phyloP scores from a whole-genome alignment of 768 basidiomycete species.

The Botryobasidium botryosum region DNA sequence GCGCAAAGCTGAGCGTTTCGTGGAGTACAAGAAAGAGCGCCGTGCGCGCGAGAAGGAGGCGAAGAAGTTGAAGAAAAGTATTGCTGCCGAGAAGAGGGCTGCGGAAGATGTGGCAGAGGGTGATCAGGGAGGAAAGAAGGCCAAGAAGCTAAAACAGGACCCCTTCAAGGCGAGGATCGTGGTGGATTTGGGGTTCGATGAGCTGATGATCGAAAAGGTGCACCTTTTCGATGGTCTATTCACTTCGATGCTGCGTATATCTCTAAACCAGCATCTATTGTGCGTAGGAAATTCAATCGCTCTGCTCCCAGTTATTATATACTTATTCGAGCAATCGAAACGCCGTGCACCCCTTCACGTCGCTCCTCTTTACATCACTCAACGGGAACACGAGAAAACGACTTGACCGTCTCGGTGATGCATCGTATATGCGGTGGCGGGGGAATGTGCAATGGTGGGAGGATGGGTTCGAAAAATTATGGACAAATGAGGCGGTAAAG shows the following conservation, averaged over 20 bases:
- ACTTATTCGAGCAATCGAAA: slow-evolving; percentile 77
- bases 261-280: background rate
- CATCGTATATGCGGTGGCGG: slow-evolving; percentile 63
- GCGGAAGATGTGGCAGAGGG: slow-evolving; percentile 38
- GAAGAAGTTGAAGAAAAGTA: slow-evolving; percentile 53
- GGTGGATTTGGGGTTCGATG: slow-evolving; percentile 50
- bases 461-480: slow-evolving; percentile 53
- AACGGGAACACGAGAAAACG: slow-evolving; percentile 48
- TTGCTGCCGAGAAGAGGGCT: slow-evolving; percentile 24
- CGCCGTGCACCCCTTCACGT: slow-evolving; percentile 48
- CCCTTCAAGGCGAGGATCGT: slow-evolving; percentile 48
- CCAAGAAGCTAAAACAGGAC: slow-evolving; percentile 17
- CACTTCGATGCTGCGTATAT: background rate
- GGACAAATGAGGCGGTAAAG: slow-evolving; percentile 23
- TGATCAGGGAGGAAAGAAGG: slow-evolving; percentile 24
- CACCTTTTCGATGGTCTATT: background rate
- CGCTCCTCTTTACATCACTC: slow-evolving; percentile 65
- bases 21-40: slow-evolving; percentile 51
- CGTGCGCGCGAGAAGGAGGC: slow-evolving; percentile 61
- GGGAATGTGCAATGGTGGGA: slow-evolving; percentile 64
- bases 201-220: slow-evolving; percentile 26
- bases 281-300: slow-evolving; percentile 70
- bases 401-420: slow-evolving; percentile 46
- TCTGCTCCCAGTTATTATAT: slow-evolving; percentile 81
- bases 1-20: slow-evolving; percentile 48